Evolutionary conservation across 2,329 filamentous ascomycete species (phyloP), one percentile per base, ranked within the genome.

Genomic region (Penicillium sp.): DNA sequence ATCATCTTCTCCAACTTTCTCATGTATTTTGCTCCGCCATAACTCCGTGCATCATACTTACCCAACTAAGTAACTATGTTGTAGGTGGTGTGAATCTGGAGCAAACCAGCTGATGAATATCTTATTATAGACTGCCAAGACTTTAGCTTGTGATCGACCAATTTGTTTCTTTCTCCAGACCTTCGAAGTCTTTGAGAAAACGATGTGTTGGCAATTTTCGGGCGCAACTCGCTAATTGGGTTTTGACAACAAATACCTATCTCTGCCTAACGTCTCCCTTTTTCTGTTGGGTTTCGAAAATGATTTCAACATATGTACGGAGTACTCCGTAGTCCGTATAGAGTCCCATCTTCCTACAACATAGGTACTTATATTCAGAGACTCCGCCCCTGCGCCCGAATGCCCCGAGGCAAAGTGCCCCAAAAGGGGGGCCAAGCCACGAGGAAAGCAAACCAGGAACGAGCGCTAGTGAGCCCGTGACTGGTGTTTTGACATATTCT

Each of bases 131-230:
- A 29, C 8, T 19, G 49, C 49, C 49, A 47, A 52, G 43, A 3
- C 19, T 18, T 19, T 40, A 40, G 35, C n/a, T 14, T 27, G 34
- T 51, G 48, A 36, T 50, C 39, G 40, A 45, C 32, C 7, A 16
- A 5, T 34, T 34, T 13, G 32, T 39, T 32, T 26, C 13, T 52
- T 27, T 27, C n/a, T 38, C 32, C 43, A 23, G 43, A n/a, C 26
- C 18, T 44, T 52, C 26, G 16, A 38, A 14, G 6, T 16, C 45
- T 16, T 41, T 30, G 9, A 13, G 30, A n/a, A 32, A 11, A 16
- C 35, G 36, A 42, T 56, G 54, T 46, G 50, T 49, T 56, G 54
- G 51, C 54, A 39, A 39, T 5, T 23, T 40, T 53, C 50, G 34
- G 47, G 38, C 51, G 45, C 54, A 40, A 41, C 36, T 42, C 36